Base-by-base conservation (phyloP, 441 rosid genomes). In the Daphne laureola region DNA sequence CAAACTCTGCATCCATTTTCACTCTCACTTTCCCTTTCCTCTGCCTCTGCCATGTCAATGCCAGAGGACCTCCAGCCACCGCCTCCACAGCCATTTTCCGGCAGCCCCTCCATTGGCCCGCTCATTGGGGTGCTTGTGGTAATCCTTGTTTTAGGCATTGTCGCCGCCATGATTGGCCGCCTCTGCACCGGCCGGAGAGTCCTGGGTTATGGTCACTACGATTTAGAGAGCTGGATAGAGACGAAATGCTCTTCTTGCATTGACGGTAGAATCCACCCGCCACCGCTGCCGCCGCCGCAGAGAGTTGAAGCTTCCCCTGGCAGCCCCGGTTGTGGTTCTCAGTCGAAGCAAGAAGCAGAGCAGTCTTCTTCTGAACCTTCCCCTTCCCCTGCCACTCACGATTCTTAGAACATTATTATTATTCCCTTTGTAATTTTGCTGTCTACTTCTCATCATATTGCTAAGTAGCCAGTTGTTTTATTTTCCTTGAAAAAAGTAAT, bases 211-310 rank as follows among this genome's bases (percentile, higher is more conserved):
- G 88, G 83, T 14, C 73, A 73, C 41, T 79, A 67, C 46, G 83
- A 88, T 56, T 46, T 88, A 14, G 94, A 85, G 69, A 78, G 80
- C 51, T 85, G 96, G 91, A 80, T 80, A 5, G 94, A 88, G 68
- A 50, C 63, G 5, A 78, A 78, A 67, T 88, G 78, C 42, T 61
- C 78, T 46, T 69, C 96, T 61, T 88, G 96, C 69, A 82, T 88
- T 57, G 91, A 88, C 58, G 96, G 94, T 15, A 69, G 74, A 23
- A 68, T 87, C 40, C 68, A 57, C 60, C 58, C 74, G 6, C 61
- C 70, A 0, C 68, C 68, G 5, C 65, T 11, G 1, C 38, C 38
- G 38, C 38, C 38, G 38, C 38, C 38, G 9, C 7, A 6, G 5
- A 9, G 38, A 7, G 38, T 7, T 31, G 38, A 31, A 31, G 38